Evolutionary conservation across 768 basidiomycete genomes (phyloP), one percentile per base, ranked within the genome.

Genomic region (Tulasnella sp.): DNA sequence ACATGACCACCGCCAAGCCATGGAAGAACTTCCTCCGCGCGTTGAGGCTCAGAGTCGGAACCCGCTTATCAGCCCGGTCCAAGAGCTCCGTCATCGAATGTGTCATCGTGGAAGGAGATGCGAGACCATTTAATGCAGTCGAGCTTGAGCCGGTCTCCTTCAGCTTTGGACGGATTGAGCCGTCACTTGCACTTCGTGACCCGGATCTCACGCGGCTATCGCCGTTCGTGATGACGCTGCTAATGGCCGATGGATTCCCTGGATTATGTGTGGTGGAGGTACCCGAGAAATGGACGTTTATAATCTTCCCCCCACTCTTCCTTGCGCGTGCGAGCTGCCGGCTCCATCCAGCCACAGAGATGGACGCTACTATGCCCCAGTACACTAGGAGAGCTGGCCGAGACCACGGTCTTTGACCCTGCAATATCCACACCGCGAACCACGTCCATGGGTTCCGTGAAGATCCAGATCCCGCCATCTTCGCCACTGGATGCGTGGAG

Each of bases 11-110:
- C 1, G 94, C 91, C 55, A 98, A 75, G 22, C 83, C 92, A 72
- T 99, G 96, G 73, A 99, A 99, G 71, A 87, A 97, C 71, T 99
- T 99, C 52, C 96, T 78, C 61, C 96, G 78, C 24, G 87, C 89
- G 69, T 99, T 98, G 63, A 97, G 73, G 49, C 85, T 82, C 57
- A 98, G 73, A 54, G 89, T 91, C 21, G 92, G 92, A 61, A 94
- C 85, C 62, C 81, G 84, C 70, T 92, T 91, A 70, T 92, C 87
- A 1, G 91, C 88, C 48, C 87, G 87, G 67, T 93, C 88, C 63
- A 91, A 71, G 54, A 87, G 69, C 55, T 82, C 78, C 30, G 75
- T 75, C 50, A 79, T 78, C 24, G 64, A 57, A 34, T 42, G 30
- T 22, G 19, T 24, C 19, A 54, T 42, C 17, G 34, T 42, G 12